Conservation (phyloP, 495 filamentous ascomycete species). For the Entonaema liquescens region DNA sequence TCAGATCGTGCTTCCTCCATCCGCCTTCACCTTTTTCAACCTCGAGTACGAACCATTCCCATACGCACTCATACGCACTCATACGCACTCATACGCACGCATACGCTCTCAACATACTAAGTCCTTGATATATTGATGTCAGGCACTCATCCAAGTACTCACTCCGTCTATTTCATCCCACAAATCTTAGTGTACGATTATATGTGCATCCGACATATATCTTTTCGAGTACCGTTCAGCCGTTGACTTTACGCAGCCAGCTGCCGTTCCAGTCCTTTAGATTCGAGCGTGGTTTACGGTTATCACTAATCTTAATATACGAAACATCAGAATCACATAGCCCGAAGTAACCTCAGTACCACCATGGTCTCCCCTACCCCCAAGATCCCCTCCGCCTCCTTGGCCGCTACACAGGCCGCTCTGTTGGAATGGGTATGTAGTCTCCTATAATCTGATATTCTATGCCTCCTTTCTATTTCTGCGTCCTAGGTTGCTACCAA, state of each 20-base stretch:
- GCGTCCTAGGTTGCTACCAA: slow-evolving; percentile 5
- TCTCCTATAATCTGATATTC: too few relatives aligned
- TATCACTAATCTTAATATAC: slow-evolving; percentile 33
- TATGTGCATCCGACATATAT: not conserved
- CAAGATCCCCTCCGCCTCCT: slow-evolving; percentile 40
- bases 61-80: not conserved
- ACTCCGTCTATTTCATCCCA: not conserved
- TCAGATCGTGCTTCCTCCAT: slow-evolving; percentile 16
- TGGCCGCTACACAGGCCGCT: slow-evolving; percentile 48
- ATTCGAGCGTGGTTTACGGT: slow-evolving; percentile 10
- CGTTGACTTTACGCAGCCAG: slow-evolving; percentile 18
- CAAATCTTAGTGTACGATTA: not conserved
- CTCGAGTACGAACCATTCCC: not conserved
- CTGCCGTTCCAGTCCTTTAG: slow-evolving; percentile 8
- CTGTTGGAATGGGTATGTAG: slow-evolving; percentile 57
- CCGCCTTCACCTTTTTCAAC: not conserved
- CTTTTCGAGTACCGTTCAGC: not conserved
- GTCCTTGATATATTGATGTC: slow-evolving; percentile 12
- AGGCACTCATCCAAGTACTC: not conserved
- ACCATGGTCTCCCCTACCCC: too few relatives aligned
- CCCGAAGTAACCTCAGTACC: slow-evolving; percentile 8
- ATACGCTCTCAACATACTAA: slow-evolving; percentile 2
- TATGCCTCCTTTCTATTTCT: not conserved
- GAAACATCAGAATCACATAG: slow-evolving; percentile 6
- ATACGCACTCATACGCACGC: not conserved